These are phyloP conservation scores for Rubroboletus satanas DNA, from an alignment of 768 basidiomycete species.

Conservation along the genomic window DNA sequence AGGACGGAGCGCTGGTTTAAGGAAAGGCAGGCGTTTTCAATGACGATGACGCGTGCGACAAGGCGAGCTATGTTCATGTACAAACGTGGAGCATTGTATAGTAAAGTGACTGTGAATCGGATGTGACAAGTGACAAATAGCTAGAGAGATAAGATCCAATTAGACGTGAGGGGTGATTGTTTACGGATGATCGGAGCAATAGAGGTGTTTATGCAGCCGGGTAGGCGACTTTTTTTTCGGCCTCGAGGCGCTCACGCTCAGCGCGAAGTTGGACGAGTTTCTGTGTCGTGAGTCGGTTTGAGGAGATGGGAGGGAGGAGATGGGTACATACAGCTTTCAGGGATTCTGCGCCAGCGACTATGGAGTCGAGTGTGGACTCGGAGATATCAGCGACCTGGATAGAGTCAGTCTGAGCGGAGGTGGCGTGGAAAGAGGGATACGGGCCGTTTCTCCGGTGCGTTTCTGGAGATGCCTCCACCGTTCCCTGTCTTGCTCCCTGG, in stretches of 20 bases:
- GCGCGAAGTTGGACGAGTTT: conserved; percentile 28
- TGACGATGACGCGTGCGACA: background rate
- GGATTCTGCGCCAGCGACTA: conserved; percentile 52
- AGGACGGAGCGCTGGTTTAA: conserved; percentile 15
- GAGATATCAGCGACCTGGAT: conserved; percentile 58
- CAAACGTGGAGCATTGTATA: background rate
- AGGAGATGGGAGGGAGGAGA: background rate
- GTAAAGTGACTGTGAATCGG: background rate
- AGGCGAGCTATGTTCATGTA: background rate
- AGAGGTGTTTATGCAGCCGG: conserved; percentile 25
- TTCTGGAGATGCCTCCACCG: conserved; percentile 42
- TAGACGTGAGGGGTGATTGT: conserved; percentile 22
- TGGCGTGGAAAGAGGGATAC: conserved; percentile 9
- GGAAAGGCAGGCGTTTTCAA: background rate
- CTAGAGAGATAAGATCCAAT: conserved; percentile 30
- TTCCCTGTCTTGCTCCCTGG: conserved; percentile 45
- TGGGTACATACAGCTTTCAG: conserved; percentile 52
- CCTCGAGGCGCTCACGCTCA: conserved; percentile 39
- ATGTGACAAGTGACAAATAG: background rate
- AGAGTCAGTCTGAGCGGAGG: background rate
- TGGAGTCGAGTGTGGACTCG: conserved; percentile 61
- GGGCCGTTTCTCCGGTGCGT: conserved; percentile 50
- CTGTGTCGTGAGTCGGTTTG: conserved; percentile 21
- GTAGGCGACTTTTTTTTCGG: conserved; percentile 38
- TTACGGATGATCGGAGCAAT: conserved; percentile 15